Percentiles rank a stretch among this genome's conserved stretches.
Conservation (phyloP, 202 grass and related monocot genomes). For the Cymbopogon flexuosus region DNA sequence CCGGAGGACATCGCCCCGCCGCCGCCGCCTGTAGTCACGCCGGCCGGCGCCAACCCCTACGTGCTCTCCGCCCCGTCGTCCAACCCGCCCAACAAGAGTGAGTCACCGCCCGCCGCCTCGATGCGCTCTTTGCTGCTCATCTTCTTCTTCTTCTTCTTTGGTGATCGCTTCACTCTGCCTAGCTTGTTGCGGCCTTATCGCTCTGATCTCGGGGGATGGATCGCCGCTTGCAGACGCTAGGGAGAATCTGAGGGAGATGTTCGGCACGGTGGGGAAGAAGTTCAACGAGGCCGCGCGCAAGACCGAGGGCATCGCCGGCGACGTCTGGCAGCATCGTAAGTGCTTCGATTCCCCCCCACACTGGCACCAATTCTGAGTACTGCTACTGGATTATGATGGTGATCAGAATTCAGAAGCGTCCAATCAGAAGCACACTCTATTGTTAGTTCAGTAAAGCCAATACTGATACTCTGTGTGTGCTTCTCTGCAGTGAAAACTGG, state of each 20-base stretch:
- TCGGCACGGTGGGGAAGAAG: conserved; percentile 45
- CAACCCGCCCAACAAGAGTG: conserved; percentile 36
- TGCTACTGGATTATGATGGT: too few species aligned
- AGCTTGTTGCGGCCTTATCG: not conserved
- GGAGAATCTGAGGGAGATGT: conserved; percentile 42
- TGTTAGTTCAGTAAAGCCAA: not conserved
- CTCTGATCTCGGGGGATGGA: not conserved
- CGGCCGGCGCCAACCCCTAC: conserved; percentile 48
- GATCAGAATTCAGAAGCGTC: not conserved
- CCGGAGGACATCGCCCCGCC: conserved; percentile 49
- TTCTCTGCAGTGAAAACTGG: conserved; percentile 57
- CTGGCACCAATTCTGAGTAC: not conserved
- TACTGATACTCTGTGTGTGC: not conserved
- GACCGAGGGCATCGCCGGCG: conserved; percentile 53
- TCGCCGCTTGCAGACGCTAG: conserved; percentile 30
- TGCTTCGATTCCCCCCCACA: not conserved
- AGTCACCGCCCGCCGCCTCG: not conserved
- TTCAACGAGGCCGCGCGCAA: conserved; percentile 48
- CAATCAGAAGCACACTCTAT: not conserved
- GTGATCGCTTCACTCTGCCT: not conserved
- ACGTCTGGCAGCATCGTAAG: conserved; percentile 62
- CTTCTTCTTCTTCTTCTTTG: not conserved
- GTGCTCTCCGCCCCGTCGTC: conserved; percentile 29
- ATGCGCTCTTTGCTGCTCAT: not conserved
- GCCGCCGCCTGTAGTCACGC: conserved; percentile 36